A percentile compares a stretch with the other conserved stretches of the same genome.
These are phyloP conservation scores for Cruciata laevipes DNA, from an alignment of 257 asterid species.

Conservation along the genomic window DNA sequence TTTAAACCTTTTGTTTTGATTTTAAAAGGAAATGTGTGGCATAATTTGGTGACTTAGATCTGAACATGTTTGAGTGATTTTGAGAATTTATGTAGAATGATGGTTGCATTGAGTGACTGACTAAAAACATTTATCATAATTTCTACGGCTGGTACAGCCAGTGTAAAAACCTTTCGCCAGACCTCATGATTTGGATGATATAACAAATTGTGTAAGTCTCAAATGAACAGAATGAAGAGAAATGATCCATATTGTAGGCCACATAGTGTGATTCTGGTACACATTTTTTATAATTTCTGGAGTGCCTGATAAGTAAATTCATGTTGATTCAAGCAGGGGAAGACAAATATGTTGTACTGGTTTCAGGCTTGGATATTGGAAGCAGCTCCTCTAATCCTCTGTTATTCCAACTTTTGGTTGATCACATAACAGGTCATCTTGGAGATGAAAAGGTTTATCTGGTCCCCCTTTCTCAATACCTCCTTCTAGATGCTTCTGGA, in stretches of 20 bases:
- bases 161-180: too few species aligned
- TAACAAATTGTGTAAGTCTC: too few species aligned
- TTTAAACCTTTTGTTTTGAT: too few species aligned
- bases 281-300: neutral
- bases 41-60: neutral
- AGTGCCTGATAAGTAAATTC: neutral
- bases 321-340: constrained; percentile 51
- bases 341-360: constrained; percentile 75
- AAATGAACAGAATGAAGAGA: too few species aligned
- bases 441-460: constrained; percentile 80
- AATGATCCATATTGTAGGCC: too few species aligned
- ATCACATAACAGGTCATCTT: constrained; percentile 95
- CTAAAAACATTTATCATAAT: too few species aligned
- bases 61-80: neutral
- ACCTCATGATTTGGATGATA: too few species aligned
- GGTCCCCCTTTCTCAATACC: constrained; percentile 12
- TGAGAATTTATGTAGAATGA: neutral
- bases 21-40: neutral
- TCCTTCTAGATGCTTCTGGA: constrained; percentile 10
- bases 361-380: constrained; percentile 87
- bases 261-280: too few species aligned
- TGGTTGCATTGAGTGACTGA: neutral
- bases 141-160: too few species aligned
- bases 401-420: constrained; percentile 82
- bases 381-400: constrained; percentile 78